Base-by-base conservation (phyloP, 2,329 filamentous ascomycete genomes). In the Diaporthe caulivora region DNA sequence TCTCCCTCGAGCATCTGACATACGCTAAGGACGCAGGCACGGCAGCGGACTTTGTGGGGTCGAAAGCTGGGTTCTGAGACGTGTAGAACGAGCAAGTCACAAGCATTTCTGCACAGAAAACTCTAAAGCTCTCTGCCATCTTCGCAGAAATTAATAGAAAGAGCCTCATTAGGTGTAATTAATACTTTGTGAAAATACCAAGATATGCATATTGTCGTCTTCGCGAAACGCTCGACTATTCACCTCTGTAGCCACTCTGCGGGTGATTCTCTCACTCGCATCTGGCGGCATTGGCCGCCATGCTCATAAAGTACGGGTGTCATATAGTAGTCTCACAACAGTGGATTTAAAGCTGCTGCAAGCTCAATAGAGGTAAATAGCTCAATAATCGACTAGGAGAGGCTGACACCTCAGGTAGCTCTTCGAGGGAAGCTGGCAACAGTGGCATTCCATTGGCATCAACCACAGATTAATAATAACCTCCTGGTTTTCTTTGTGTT, bases 1-100 rank as follows among this genome's bases (percentile, higher is more conserved):
- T 81, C 21, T 72, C 75, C 21, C 64, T 73, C 4, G 64, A 76
- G 21, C 81, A 82, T 72, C 70, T 80, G 70, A 79, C 76, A 0
- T 81, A 81, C 47, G 74, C 70, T 1, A 37, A 37, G 49, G 75
- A 81, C 37, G 77, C 76, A 0, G 70, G 37, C 1, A 65, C 74
- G 17, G 79, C 79, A 2, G 79, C 80, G 1, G 60, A 75, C 9
- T 81, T 79, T 55, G 76, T 79, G 10, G 72, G 77, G 37, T 47
- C 60, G 18, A 72, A 57, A 18, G 58, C 70, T 7, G 58, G 24
- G 9, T 42, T 71, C 26, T 71, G 34, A 71, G 11, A 65, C 17
- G n/a, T 13, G 42, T 5, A 29, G 37, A 2, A 2, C 37, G 10
- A 7, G 18, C n/a, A n/a, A n/a, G 31, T 11, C 6, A 31, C 53